Base-by-base conservation (phyloP, 2,329 filamentous ascomycete genomes). In the Didymella pomorum region DNA sequence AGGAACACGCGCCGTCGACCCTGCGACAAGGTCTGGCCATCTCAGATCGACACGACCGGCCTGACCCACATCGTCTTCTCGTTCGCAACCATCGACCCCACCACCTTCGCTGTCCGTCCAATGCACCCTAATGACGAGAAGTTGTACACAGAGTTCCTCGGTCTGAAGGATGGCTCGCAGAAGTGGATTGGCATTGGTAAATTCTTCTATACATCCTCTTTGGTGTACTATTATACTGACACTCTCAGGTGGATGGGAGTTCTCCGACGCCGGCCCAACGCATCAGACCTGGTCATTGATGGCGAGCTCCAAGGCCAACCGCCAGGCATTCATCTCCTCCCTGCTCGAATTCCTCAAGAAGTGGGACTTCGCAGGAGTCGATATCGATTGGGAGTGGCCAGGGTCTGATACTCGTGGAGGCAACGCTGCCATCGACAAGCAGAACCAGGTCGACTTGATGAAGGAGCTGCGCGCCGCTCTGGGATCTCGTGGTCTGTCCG, bases 381-480 rank as follows among this genome's bases (percentile, higher is more conserved):
- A 83, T 49, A 63, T 83, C n/a, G 79, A 83, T 60, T 83, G 80
- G 81, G 78, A 79, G 3, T 69, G 73, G 16, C 73, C 71, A 14
- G 70, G 61, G 7, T 58, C 66, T 3, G 31, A 57, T 14, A 78
- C 79, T 26, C 71, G 79, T 4, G 66, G 67, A 7, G 81, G 82
- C 1, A 60, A 54, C 0, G 29, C 67, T 0, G 71, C 68, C 2
- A 56, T 51, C 12, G 81, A 83, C 41, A 66, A 48, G 18, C 57
- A 61, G 18, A 71, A 71, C 23, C 61, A 66, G 10, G 53, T 67
- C 8, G 44, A 49, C 1, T 55, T 76, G 1, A 37, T 75, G 26
- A 61, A 62, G 23, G 68, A 70, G 33, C 49, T 76, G 6, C 63
- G 67, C 3, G 31, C 62, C 0, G 61, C 64, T 4, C 56, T 73